These are phyloP conservation scores for Pyrenula massariospora DNA, from an alignment of 495 filamentous ascomycete species.

Conservation along the genomic window DNA sequence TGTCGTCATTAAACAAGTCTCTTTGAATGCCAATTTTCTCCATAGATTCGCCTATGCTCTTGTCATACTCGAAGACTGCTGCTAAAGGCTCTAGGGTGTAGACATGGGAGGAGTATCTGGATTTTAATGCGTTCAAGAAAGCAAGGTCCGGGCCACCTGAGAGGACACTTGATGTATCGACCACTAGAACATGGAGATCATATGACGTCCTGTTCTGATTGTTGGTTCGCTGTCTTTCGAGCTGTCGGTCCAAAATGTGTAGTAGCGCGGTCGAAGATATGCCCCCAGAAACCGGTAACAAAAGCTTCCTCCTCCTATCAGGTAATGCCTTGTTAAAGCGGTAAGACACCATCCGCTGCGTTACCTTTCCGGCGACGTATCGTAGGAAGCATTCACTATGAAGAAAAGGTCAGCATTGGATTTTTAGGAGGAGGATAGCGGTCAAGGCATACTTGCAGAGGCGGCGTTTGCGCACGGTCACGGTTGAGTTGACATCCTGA, in stretches of 20 bases:
- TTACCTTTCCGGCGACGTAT: conserved; percentile 63
- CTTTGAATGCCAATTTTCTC: conserved; percentile 14
- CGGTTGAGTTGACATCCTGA: conserved; percentile 21
- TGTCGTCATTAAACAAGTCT: conserved; percentile 17
- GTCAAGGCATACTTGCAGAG: conserved; percentile 33
- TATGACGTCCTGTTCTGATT: conserved; percentile 48
- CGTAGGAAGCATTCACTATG: conserved; percentile 61
- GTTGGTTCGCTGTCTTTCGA: conserved; percentile 44
- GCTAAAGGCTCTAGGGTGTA: conserved; percentile 46
- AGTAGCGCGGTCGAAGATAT: conserved; percentile 70
- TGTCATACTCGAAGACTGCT: conserved; percentile 36
- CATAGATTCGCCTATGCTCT: conserved; percentile 18
- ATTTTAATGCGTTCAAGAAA: conserved; percentile 23
- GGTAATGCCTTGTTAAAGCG: conserved; percentile 22
- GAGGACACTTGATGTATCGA: conserved; percentile 41
- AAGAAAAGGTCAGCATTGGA: conserved; percentile 10
- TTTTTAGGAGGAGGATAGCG: background rate
- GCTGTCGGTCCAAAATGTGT: conserved; percentile 59
- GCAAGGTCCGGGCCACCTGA: conserved; percentile 13
- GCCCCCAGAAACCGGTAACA: conserved; percentile 76
- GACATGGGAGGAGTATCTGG: conserved; percentile 46
- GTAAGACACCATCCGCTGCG: conserved; percentile 67
- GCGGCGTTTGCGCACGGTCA: conserved; percentile 28
- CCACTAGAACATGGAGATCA: conserved; percentile 51
- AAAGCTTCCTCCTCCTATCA: conserved; percentile 35